Conservation (phyloP, 805 yeast species). For the Cyberlindnera veronae region DNA sequence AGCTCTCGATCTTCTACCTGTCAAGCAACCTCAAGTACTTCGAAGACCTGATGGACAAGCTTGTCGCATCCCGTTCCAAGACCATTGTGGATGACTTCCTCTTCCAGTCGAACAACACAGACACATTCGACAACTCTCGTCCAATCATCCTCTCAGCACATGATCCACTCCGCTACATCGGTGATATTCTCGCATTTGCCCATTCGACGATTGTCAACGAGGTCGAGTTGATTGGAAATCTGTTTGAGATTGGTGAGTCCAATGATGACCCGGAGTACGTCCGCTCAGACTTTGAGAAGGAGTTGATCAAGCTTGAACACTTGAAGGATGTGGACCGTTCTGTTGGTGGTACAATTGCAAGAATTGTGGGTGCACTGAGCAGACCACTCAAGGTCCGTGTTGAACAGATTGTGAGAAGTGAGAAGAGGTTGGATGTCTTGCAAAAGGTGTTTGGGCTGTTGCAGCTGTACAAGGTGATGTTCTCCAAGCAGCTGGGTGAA, state of each 20-base stretch:
- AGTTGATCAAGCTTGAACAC: conserved; percentile 20
- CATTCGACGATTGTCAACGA: conserved; percentile 88
- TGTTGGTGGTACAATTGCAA: conserved; percentile 38
- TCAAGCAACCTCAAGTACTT: conserved; percentile 47
- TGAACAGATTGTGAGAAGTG: conserved; percentile 67
- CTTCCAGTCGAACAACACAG: conserved; percentile 42
- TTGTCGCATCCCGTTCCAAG: conserved; percentile 69
- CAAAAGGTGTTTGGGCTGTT: conserved; percentile 60
- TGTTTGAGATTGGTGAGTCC: conserved; percentile 49
- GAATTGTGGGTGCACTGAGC: conserved; percentile 50
- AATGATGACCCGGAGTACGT: conserved; percentile 16
- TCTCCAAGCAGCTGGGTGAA: conserved; percentile 30
- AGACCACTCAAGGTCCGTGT: conserved; percentile 60
- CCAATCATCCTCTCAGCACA: conserved; percentile 66
- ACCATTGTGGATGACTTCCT: conserved; percentile 63
- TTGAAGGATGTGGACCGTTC: conserved; percentile 17
- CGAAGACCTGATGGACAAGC: conserved; percentile 54
- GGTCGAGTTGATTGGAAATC: conserved; percentile 63
- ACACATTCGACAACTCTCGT: conserved; percentile 27
- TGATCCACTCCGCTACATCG: conserved; percentile 78
- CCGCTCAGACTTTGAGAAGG: conserved; percentile 32
- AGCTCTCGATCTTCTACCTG: conserved; percentile 32
- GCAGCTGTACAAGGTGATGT: conserved; percentile 69
- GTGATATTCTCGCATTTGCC: conserved; percentile 84
- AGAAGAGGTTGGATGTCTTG: conserved; percentile 51